Percentiles rank a stretch among this genome's conserved stretches.
Evolutionary conservation across 768 basidiomycete species (phyloP).

Genomic region (Hortiboletus campestris): DNA sequence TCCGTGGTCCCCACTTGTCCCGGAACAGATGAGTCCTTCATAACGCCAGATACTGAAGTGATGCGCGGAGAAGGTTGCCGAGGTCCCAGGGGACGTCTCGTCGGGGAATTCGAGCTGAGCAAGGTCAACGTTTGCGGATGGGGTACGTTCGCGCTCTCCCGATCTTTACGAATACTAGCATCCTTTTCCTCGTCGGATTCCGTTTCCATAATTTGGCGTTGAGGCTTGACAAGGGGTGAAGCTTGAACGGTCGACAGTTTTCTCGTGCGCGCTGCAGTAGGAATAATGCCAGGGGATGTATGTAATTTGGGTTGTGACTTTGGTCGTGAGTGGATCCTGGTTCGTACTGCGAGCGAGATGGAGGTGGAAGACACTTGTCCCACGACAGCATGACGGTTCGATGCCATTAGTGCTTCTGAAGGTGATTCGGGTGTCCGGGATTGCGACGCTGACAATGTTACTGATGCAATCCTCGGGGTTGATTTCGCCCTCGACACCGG

Average conservation of each 20-base stretch:
- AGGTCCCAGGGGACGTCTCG: constrained; percentile 22
- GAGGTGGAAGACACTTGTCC: neutral
- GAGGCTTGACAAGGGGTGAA: constrained; percentile 23
- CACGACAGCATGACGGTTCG: neutral
- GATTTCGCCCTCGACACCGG: constrained; percentile 16
- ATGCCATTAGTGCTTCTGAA: neutral
- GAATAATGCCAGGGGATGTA: neutral
- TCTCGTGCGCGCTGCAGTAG: constrained; percentile 14
- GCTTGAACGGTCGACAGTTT: constrained; percentile 32
- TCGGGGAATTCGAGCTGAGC: constrained; percentile 23
- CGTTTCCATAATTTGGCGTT: constrained; percentile 11
- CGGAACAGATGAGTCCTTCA: constrained; percentile 3
- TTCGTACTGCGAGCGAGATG: neutral
- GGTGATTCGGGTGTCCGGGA: neutral
- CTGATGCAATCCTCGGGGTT: neutral
- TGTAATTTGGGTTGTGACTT: constrained; percentile 37
- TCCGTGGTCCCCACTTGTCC: neutral
- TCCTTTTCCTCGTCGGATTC: neutral
- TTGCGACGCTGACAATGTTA: neutral
- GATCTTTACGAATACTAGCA: neutral
- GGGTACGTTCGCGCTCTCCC: neutral
- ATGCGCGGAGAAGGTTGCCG: constrained; percentile 19
- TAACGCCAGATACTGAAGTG: neutral
- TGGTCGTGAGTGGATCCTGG: constrained; percentile 27
- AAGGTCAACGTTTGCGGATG: constrained; percentile 18